These are phyloP conservation scores for Elsinoe batatas DNA, from an alignment of 2,329 filamentous ascomycete species.

Conservation along the genomic window DNA sequence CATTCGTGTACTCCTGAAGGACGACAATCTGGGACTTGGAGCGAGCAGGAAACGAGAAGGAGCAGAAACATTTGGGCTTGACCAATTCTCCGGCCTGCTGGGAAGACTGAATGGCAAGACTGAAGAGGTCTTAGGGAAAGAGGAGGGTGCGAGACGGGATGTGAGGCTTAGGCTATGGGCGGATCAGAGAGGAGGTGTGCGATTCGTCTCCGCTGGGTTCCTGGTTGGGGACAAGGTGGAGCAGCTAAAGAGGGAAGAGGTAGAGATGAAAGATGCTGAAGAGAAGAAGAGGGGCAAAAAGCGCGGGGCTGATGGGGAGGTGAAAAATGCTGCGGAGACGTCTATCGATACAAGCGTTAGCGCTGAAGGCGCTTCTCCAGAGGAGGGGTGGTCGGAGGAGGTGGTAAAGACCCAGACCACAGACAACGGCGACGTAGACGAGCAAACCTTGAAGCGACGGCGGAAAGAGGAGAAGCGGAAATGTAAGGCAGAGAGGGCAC, in stretches of 20 bases:
- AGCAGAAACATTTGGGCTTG: conserved; percentile 68
- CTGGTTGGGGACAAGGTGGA: conserved; percentile 50
- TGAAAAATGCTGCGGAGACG: background rate
- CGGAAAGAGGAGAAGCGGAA: conserved; percentile 26
- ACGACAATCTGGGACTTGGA: conserved; percentile 83
- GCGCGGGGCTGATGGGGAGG: conserved; percentile 15
- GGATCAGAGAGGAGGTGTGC: conserved; percentile 64
- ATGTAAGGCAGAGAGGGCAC: conserved; percentile 35
- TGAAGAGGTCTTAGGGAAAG: conserved; percentile 60
- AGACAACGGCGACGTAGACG: conserved; percentile 12
- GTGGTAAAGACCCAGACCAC: background rate
- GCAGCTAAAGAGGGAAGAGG: conserved; percentile 39
- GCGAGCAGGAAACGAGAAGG: conserved; percentile 63
- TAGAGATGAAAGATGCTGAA: conserved; percentile 25
- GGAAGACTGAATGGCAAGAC: conserved; percentile 83
- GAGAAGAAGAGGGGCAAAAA: conserved; percentile 21
- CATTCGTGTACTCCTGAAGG: conserved; percentile 76
- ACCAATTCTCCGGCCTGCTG: conserved; percentile 75
- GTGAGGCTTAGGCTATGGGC: conserved; percentile 64
- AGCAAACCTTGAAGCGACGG: conserved; percentile 27
- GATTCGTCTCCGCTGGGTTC: conserved; percentile 80
- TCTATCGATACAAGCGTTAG: background rate
- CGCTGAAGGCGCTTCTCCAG: background rate
- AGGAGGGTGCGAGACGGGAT: conserved; percentile 58
- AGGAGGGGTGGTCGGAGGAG: conserved; percentile 17